These are phyloP conservation scores for Coemansia guatemalensis DNA, from an alignment of 192 early-diverging fungal species.

Conservation along the genomic window DNA sequence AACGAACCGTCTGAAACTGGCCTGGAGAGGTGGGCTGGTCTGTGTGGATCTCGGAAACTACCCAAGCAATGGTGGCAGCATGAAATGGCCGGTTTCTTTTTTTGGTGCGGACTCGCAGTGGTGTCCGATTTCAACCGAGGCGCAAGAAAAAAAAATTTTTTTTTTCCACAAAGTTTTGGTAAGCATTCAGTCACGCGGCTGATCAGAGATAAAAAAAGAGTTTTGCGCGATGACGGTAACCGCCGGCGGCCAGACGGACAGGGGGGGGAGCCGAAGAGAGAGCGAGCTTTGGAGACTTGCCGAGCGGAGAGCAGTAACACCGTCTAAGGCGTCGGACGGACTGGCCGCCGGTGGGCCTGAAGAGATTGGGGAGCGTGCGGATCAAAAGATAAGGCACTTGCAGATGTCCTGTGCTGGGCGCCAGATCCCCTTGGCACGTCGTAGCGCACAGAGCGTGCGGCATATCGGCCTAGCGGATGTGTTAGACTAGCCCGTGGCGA, in stretches of 20 bases:
- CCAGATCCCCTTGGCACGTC: background rate
- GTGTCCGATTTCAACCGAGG: background rate
- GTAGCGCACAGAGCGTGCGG: background rate
- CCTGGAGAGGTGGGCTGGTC: background rate
- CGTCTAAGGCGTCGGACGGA: background rate
- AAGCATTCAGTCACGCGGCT: background rate
- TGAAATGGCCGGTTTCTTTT: background rate
- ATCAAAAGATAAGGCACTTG: background rate
- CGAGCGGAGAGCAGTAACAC: background rate
- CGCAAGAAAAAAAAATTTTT: background rate
- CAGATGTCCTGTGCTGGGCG: background rate
- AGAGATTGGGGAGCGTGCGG: background rate
- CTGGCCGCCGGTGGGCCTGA: background rate
- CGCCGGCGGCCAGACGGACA: background rate
- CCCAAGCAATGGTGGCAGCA: background rate
- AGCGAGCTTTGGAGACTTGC: background rate
- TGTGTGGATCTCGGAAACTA: background rate
- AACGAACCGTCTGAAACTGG: background rate
- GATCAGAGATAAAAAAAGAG: background rate
- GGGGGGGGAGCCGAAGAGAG: background rate
- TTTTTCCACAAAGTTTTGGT: conserved; percentile 6
- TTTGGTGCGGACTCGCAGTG: background rate
- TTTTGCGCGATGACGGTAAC: background rate
- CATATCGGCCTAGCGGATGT: background rate
- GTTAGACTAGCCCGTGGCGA: background rate